A percentile compares a stretch with the other conserved stretches of the same genome.
These are phyloP conservation scores for Rhodotorula sp. DNA, from an alignment of 1,284 basidiomycete genomes.

Conservation along the genomic window DNA sequence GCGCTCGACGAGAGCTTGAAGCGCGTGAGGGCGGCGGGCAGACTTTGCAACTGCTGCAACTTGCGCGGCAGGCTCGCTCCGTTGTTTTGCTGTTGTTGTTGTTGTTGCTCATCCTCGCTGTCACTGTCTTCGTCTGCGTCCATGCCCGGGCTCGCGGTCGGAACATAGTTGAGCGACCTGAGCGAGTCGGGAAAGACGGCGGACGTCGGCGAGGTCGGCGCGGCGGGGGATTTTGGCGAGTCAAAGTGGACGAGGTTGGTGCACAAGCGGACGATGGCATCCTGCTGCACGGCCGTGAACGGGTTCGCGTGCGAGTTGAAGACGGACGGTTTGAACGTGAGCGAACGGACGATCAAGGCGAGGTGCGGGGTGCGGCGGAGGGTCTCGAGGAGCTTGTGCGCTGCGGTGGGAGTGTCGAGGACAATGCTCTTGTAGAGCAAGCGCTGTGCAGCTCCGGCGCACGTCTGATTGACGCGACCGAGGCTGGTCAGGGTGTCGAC, in stretches of 20 bases:
- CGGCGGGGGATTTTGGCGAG: slow-evolving; percentile 13
- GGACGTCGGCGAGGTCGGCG: not conserved
- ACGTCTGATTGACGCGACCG: not conserved
- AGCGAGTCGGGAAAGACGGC: not conserved
- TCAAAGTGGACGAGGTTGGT: slow-evolving; percentile 13
- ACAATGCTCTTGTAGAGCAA: not conserved
- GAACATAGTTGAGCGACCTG: not conserved
- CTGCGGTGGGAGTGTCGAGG: not conserved
- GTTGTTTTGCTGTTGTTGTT: not conserved
- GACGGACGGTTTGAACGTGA: not conserved
- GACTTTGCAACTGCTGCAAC: not conserved
- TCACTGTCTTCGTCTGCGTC: not conserved
- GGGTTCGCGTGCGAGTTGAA: not conserved
- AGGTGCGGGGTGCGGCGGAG: not conserved
- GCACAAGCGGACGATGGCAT: slow-evolving; percentile 22
- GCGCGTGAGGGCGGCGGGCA: not conserved
- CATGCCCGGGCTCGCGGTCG: not conserved
- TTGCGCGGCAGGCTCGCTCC: not conserved
- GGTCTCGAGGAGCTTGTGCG: not conserved
- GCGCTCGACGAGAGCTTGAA: not conserved
- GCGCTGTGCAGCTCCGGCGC: not conserved
- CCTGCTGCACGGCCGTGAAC: not conserved
- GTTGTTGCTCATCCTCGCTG: not conserved
- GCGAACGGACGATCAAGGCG: not conserved
- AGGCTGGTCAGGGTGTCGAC: not conserved